These are phyloP conservation scores for Hemileccinum impolitum DNA, from an alignment of 768 basidiomycete species.

Conservation along the genomic window DNA sequence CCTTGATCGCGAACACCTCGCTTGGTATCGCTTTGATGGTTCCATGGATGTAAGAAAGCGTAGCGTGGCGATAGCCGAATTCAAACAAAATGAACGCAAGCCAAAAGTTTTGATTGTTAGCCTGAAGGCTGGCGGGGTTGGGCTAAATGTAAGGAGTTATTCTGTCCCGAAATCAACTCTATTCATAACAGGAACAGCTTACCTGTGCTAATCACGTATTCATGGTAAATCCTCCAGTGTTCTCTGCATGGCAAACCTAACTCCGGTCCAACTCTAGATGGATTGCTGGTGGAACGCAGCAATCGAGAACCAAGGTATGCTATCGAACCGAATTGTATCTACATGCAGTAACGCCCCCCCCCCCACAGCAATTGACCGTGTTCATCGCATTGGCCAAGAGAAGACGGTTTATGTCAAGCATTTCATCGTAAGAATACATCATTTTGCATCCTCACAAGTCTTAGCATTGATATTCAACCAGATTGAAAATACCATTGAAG, in stretches of 20 bases:
- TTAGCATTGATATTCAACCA: constrained; percentile 24
- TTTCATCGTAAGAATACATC: constrained; percentile 59
- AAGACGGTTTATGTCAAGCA: constrained; percentile 81
- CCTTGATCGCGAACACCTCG: constrained; percentile 64
- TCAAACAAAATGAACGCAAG: constrained; percentile 63
- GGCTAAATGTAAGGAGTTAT: constrained; percentile 62
- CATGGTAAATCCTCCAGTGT: constrained; percentile 52
- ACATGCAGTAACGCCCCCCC: constrained; percentile 5
- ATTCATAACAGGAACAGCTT: constrained; percentile 39
- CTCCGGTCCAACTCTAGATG: constrained; percentile 58
- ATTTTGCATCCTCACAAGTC: neutral
- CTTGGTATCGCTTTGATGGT: constrained; percentile 85
- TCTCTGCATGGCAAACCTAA: neutral
- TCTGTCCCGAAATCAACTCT: neutral
- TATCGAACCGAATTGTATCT: neutral
- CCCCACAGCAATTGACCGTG: constrained; percentile 73
- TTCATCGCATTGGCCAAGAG: constrained; percentile 82
- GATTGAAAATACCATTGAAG: constrained; percentile 75
- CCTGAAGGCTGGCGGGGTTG: constrained; percentile 90
- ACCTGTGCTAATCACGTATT: constrained; percentile 84
- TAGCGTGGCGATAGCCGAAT: constrained; percentile 69
- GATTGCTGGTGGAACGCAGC: constrained; percentile 93
- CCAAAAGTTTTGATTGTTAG: constrained; percentile 78
- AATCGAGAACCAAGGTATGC: constrained; percentile 70
- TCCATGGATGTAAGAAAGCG: constrained; percentile 87